phyloP scores from a whole-genome alignment of 2,329 filamentous ascomycete genomes.

The Venturia asperata region DNA sequence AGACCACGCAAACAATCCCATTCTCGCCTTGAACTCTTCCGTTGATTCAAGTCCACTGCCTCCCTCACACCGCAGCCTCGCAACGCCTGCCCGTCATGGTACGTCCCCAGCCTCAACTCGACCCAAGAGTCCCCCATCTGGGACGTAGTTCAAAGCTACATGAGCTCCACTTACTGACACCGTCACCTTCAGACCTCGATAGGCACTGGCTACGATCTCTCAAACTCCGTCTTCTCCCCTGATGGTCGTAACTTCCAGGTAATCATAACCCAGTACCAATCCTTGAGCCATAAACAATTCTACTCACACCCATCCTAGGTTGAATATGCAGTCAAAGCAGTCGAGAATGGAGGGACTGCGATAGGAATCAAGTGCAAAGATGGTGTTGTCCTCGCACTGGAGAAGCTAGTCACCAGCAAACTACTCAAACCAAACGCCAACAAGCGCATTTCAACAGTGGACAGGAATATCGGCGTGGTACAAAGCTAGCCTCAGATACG shows the following conservation, averaged over 20 bases:
- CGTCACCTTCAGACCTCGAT: conserved; percentile 72
- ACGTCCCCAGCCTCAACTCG: neutral
- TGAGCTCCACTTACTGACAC: conserved; percentile 9
- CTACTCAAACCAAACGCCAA: conserved; percentile 91
- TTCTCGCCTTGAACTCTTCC: neutral
- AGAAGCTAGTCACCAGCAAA: conserved; percentile 95
- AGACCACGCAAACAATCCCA: neutral
- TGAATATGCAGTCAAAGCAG: conserved; percentile 97
- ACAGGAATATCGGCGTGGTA: conserved; percentile 90
- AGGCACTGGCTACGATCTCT: conserved; percentile 98
- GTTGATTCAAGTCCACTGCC: neutral
- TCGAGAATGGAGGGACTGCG: conserved; percentile 94
- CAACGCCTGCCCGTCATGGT: conserved; percentile 12
- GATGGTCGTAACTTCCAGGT: conserved; percentile 99
- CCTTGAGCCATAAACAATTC: neutral
- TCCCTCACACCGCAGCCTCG: neutral
- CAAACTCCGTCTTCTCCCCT: conserved; percentile 98
- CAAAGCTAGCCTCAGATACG: conserved; percentile 32
- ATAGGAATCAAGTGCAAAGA: conserved; percentile 97
- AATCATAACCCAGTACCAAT: conserved; percentile 20
- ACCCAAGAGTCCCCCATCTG: neutral
- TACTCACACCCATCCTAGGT: conserved; percentile 39
- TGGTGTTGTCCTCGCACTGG: conserved; percentile 88
- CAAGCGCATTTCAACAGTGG: conserved; percentile 92
- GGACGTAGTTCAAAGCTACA: neutral